phyloP scores from a whole-genome alignment of 805 yeast genomes.

The Spathaspora gorwiae region DNA sequence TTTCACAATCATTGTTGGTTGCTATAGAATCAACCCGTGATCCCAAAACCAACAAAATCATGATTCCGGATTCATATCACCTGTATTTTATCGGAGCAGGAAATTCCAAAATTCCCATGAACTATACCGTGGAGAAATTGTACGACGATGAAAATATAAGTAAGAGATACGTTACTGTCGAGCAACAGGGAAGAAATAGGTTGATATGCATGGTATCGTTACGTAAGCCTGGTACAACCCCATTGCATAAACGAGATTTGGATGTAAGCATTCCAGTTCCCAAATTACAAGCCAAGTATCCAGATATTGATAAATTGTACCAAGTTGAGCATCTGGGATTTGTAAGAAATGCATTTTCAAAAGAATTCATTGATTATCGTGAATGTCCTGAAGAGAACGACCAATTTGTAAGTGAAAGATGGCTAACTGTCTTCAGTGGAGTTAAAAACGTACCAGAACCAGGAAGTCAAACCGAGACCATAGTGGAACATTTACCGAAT shows the following conservation, averaged over 20 bases:
- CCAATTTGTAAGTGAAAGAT: constrained; percentile 29
- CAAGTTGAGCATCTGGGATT: constrained; percentile 32
- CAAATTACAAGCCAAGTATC: constrained; percentile 18
- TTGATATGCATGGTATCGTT: constrained; percentile 51
- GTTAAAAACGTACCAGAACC: constrained; percentile 15
- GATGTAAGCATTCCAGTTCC: constrained; percentile 15
- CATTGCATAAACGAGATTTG: background rate
- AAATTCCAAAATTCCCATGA: constrained; percentile 38
- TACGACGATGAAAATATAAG: constrained; percentile 50
- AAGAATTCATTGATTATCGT: constrained; percentile 30
- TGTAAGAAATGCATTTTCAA: constrained; percentile 33
- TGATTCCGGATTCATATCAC: constrained; percentile 58
- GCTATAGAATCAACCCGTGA: constrained; percentile 45
- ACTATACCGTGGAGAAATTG: constrained; percentile 49
- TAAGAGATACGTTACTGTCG: constrained; percentile 50
- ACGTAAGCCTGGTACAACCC: constrained; percentile 11
- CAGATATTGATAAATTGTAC: constrained; percentile 20
- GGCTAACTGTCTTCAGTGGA: constrained; percentile 39
- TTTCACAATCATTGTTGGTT: constrained; percentile 62
- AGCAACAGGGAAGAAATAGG: constrained; percentile 48
- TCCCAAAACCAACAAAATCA: constrained; percentile 7
- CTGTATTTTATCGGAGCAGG: constrained; percentile 60
- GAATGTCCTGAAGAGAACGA: constrained; percentile 31
- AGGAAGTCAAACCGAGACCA: constrained; percentile 1
- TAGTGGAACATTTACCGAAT: constrained; percentile 8